phyloP scores from a whole-genome alignment of 129 eudicot genomes.

The Centella asiatica region DNA sequence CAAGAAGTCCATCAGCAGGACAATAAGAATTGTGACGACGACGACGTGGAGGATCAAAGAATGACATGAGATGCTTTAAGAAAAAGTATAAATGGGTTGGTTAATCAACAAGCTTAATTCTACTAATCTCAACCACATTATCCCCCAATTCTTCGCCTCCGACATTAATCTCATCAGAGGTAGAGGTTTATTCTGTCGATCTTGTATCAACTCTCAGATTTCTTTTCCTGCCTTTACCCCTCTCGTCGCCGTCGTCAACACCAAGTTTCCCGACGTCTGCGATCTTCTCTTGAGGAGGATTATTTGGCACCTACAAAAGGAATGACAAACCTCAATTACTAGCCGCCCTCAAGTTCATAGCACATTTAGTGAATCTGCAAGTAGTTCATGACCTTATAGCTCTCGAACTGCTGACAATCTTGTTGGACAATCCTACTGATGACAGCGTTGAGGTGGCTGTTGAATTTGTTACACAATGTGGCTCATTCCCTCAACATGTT shows the following conservation, averaged over 20 bases:
- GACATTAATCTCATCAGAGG: conserved; percentile 86
- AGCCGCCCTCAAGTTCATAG: conserved; percentile 27
- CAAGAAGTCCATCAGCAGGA: no score
- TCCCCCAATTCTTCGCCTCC: conserved; percentile 71
- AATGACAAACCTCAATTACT: conserved; percentile 61
- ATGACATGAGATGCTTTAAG: conserved; percentile 94
- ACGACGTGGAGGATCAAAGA: conserved; percentile 81
- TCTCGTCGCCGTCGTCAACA: conserved; percentile 79
- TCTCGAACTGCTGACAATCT: conserved; percentile 62
- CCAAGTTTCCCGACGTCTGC: conserved; percentile 86
- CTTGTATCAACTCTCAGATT: conserved; percentile 97
- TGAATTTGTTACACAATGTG: conserved; percentile 14
- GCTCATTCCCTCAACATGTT: background rate
- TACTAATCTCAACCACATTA: conserved; percentile 67
- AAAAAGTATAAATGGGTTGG: conserved; percentile 91
- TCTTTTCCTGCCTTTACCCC: conserved; percentile 97
- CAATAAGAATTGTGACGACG: conserved; percentile 75
- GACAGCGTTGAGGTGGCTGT: conserved; percentile 13
- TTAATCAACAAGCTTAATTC: conserved; percentile 90
- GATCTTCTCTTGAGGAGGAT: conserved; percentile 81
- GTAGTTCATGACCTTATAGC: conserved; percentile 87
- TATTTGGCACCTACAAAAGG: conserved; percentile 69
- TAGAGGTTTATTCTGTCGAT: conserved; percentile 78
- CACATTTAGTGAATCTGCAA: conserved; percentile 85
- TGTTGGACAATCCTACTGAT: conserved; percentile 18